These are phyloP conservation scores for Coniochaeta prunicola DNA, from an alignment of 2,329 filamentous ascomycete species.

Conservation along the genomic window DNA sequence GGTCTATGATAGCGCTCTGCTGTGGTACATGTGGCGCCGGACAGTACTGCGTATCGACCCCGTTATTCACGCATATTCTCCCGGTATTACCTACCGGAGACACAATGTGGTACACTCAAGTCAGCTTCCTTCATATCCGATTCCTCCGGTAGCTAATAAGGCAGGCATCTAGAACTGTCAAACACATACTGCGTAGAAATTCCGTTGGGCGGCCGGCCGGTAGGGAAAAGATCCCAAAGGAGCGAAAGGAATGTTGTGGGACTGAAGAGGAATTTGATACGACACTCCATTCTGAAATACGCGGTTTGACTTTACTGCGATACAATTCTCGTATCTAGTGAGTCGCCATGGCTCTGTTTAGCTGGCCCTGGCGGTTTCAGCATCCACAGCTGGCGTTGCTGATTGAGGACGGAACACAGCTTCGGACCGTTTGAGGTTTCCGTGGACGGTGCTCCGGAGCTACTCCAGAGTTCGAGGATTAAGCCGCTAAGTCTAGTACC, in stretches of 20 bases:
- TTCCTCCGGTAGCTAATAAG: no score
- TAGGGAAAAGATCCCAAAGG: not conserved
- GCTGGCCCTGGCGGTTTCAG: not conserved
- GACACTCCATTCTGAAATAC: no score
- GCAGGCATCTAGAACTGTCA: no score
- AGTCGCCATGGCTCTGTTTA: not conserved
- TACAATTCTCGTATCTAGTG: not conserved
- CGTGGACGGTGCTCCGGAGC: not conserved
- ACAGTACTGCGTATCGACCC: no score
- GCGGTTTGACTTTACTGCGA: no score
- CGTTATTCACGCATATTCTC: not conserved
- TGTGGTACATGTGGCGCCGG: not conserved
- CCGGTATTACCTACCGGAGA: no score
- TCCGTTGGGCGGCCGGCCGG: not conserved
- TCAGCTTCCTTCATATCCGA: no score
- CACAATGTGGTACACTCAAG: no score
- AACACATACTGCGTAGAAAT: no score
- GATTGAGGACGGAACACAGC: not conserved
- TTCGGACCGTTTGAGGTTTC: not conserved
- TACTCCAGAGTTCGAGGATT: not conserved
- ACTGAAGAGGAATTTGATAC: not conserved
- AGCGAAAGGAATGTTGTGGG: not conserved
- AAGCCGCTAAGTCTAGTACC: not conserved
- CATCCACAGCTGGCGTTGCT: not conserved
- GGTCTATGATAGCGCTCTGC: no score